A percentile compares a stretch with the other conserved stretches of the same genome.
Conservation (phyloP, 768 basidiomycete species). For the Lyophyllum decastes region DNA sequence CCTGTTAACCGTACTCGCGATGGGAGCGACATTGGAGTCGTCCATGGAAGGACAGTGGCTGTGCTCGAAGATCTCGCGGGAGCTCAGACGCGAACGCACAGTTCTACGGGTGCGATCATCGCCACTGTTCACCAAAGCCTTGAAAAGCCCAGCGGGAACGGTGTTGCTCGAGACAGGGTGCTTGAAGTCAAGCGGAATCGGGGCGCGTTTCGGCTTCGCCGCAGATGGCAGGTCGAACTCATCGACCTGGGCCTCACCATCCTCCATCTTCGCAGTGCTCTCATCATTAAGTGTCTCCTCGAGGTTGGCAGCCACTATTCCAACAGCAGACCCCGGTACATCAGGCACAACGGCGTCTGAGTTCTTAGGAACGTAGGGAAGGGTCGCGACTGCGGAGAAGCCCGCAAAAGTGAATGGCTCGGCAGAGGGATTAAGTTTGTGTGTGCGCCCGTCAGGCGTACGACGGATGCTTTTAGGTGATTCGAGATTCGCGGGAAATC, state of each 20-base stretch:
- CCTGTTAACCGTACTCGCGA: constrained; percentile 61
- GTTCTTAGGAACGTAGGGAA: constrained; percentile 30
- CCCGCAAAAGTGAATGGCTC: constrained; percentile 72
- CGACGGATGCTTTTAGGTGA: constrained; percentile 53
- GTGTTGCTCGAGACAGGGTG: constrained; percentile 61
- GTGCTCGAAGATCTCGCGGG: constrained; percentile 73
- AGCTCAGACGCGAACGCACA: constrained; percentile 77
- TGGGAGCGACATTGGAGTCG: constrained; percentile 68
- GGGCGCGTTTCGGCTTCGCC: constrained; percentile 59
- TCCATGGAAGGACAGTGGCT: constrained; percentile 74
- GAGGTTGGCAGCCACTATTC: constrained; percentile 12
- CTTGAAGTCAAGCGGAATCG: constrained; percentile 76
- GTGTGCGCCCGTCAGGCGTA: constrained; percentile 22
- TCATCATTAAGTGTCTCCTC: constrained; percentile 34
- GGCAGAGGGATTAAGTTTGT: constrained; percentile 43
- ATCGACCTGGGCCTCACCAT: constrained; percentile 23
- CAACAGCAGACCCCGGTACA: background rate
- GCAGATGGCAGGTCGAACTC: constrained; percentile 28
- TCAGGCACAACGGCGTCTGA: constrained; percentile 11
- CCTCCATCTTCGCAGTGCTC: constrained; percentile 34
- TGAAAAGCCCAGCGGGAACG: constrained; percentile 85
- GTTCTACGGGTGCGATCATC: constrained; percentile 71
- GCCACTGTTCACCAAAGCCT: constrained; percentile 60
- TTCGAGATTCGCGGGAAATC: constrained; percentile 61
- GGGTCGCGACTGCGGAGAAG: constrained; percentile 46